These are phyloP conservation scores for Aspergillus haitiensis DNA, from an alignment of 495 filamentous ascomycete genomes.

Conservation along the genomic window DNA sequence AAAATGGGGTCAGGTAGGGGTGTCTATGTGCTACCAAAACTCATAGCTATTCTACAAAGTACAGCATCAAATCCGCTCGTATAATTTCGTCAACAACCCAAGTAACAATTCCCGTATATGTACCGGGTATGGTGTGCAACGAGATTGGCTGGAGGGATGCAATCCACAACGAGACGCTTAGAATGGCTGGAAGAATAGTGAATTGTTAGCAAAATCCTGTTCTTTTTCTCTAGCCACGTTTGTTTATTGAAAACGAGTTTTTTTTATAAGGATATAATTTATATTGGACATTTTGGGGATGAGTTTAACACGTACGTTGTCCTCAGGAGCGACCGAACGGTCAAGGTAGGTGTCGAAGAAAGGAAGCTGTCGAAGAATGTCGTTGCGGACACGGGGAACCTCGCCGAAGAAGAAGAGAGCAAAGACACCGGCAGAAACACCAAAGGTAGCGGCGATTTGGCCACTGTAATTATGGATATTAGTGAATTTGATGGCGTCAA, in stretches of 20 bases:
- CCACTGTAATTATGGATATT: slow-evolving; percentile 43
- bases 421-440: slow-evolving; percentile 59
- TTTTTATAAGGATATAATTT: too few species aligned
- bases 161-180: slow-evolving; percentile 33
- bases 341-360: slow-evolving; percentile 59
- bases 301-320: slow-evolving; percentile 52
- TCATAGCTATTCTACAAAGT: slow-evolving; percentile 38
- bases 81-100: slow-evolving; percentile 15
- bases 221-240: too few species aligned
- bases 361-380: slow-evolving; percentile 65
- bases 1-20: not conserved
- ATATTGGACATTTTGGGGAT: not conserved
- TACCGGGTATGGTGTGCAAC: slow-evolving; percentile 4
- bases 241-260: too few species aligned
- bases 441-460: slow-evolving; percentile 56
- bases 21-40: slow-evolving; percentile 45
- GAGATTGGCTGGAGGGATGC: slow-evolving; percentile 14
- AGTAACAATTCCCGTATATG: slow-evolving; percentile 15
- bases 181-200: slow-evolving; percentile 37
- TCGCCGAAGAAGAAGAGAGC: slow-evolving; percentile 73
- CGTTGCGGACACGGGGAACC: slow-evolving; percentile 64
- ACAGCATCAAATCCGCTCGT: slow-evolving; percentile 19
- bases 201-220: not conserved
- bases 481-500: slow-evolving; percentile 14
- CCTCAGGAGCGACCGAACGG: slow-evolving; percentile 60